phyloP scores from a whole-genome alignment of 2,329 filamentous ascomycete genomes.

The Calonectria pseudoreteaudii region DNA sequence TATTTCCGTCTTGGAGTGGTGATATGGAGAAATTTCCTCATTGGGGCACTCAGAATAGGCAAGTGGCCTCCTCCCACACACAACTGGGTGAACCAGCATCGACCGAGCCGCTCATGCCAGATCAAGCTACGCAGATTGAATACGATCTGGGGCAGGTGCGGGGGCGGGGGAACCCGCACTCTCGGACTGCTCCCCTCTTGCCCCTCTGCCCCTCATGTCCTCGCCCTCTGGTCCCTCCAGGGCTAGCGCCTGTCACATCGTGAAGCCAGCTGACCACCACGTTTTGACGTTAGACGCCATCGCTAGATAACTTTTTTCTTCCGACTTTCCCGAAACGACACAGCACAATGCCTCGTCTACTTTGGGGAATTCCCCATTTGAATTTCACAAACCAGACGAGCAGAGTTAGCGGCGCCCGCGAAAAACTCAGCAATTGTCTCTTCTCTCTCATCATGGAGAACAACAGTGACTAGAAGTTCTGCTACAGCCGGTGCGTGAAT shows the following conservation, averaged over 20 bases:
- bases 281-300: not conserved
- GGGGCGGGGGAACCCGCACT: constrained; percentile 9
- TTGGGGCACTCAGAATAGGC: not conserved
- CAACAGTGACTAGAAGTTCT: not conserved
- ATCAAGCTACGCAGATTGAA: not conserved
- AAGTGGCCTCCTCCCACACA: not conserved
- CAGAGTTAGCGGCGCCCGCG: not conserved
- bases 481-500: not conserved
- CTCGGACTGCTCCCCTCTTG: not conserved
- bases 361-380: constrained; percentile 6
- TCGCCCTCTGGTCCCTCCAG: not conserved
- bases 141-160: constrained; percentile 31
- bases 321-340: constrained; percentile 3
- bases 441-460: not conserved
- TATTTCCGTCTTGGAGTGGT: not conserved
- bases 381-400: not conserved
- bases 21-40: not conserved
- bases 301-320: not conserved
- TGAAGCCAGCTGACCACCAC: constrained; percentile 17
- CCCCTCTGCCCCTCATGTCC: not conserved
- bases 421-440: not conserved
- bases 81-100: not conserved
- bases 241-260: constrained; percentile 12
- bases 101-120: not conserved
- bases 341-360: not conserved